These are phyloP conservation scores for Tetracladium maxilliforme DNA, from an alignment of 2,329 filamentous ascomycete genomes.

Conservation along the genomic window DNA sequence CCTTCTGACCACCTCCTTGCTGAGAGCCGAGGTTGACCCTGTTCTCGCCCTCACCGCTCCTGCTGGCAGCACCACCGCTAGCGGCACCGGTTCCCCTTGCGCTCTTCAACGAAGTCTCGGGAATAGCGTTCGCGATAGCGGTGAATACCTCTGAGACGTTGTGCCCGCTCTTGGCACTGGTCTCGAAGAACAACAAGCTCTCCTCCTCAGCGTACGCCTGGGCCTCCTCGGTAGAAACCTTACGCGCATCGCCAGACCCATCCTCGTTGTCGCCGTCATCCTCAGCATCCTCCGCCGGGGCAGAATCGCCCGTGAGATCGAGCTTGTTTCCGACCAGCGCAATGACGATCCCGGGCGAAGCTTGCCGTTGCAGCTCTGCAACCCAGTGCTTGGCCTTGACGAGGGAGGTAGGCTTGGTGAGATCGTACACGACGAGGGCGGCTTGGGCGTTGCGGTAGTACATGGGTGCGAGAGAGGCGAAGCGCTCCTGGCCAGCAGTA, in stretches of 20 bases:
- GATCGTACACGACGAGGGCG: slow-evolving; percentile 94
- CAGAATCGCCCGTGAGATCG: slow-evolving; percentile 59
- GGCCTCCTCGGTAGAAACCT: slow-evolving; percentile 82
- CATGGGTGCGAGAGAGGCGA: slow-evolving; percentile 93
- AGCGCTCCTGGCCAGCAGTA: slow-evolving; percentile 93
- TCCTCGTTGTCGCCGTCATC: slow-evolving; percentile 33
- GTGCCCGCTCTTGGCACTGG: slow-evolving; percentile 87
- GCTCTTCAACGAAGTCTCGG: slow-evolving; percentile 89
- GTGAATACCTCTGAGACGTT: slow-evolving; percentile 96
- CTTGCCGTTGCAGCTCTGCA: slow-evolving; percentile 90
- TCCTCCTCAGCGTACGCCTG: slow-evolving; percentile 92
- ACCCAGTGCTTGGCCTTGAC: slow-evolving; percentile 99
- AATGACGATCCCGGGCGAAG: slow-evolving; percentile 91
- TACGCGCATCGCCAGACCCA: slow-evolving; percentile 57
- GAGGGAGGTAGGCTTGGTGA: slow-evolving; percentile 90
- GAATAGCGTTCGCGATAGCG: slow-evolving; percentile 94
- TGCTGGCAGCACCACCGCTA: slow-evolving; percentile 35
- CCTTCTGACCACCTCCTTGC: slow-evolving; percentile 67
- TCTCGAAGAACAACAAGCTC: slow-evolving; percentile 90
- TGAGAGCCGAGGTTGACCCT: slow-evolving; percentile 71
- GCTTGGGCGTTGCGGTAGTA: slow-evolving; percentile 99
- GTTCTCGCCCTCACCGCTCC: slow-evolving; percentile 49
- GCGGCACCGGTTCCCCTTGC: slow-evolving; percentile 55
- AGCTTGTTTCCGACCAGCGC: slow-evolving; percentile 94
- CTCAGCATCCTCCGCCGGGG: slow-evolving; percentile 24